Percentiles rank a stretch among this genome's conserved stretches.
These are phyloP conservation scores for Fusarium poae DNA, from an alignment of 2,329 filamentous ascomycete genomes.

Conservation along the genomic window DNA sequence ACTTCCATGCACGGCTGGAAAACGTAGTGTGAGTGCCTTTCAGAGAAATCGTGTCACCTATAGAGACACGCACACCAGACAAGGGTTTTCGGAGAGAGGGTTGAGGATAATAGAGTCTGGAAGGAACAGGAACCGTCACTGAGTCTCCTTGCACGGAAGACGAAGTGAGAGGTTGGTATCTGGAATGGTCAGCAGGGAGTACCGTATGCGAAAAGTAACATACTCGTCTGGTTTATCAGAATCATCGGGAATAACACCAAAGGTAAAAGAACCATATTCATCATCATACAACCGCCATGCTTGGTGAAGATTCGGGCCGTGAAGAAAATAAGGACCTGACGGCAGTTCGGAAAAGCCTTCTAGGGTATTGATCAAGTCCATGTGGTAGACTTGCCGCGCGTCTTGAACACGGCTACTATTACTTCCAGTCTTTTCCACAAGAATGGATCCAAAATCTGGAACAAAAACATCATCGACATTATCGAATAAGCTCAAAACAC, in stretches of 20 bases:
- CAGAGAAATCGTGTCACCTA: constrained; percentile 54
- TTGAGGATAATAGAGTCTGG: constrained; percentile 52
- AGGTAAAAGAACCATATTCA: constrained; percentile 53
- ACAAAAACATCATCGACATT: constrained; percentile 57
- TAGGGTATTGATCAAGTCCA: constrained; percentile 34
- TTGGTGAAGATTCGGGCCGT: constrained; percentile 58
- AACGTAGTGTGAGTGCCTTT: constrained; percentile 67
- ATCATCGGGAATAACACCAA: constrained; percentile 56
- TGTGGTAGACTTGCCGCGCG: constrained; percentile 39
- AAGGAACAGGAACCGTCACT: constrained; percentile 56
- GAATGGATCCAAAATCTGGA: constrained; percentile 55
- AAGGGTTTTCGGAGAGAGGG: constrained; percentile 52
- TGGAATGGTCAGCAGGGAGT: constrained; percentile 33
- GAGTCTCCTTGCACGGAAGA: constrained; percentile 46
- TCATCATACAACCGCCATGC: constrained; percentile 59
- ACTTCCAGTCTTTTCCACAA: constrained; percentile 55
- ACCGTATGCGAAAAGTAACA: not conserved
- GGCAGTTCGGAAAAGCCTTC: constrained; percentile 49
- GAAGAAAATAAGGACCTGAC: constrained; percentile 58
- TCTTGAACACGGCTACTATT: constrained; percentile 15
- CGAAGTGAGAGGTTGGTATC: constrained; percentile 51
- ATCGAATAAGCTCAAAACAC: constrained; percentile 51
- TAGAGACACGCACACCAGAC: constrained; percentile 54
- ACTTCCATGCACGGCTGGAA: constrained; percentile 70
- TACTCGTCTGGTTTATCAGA: constrained; percentile 48